Percentiles rank a stretch among this genome's conserved stretches.
Evolutionary conservation across 805 yeast genomes (phyloP).

Genomic region (Torulaspora quercuum): DNA sequence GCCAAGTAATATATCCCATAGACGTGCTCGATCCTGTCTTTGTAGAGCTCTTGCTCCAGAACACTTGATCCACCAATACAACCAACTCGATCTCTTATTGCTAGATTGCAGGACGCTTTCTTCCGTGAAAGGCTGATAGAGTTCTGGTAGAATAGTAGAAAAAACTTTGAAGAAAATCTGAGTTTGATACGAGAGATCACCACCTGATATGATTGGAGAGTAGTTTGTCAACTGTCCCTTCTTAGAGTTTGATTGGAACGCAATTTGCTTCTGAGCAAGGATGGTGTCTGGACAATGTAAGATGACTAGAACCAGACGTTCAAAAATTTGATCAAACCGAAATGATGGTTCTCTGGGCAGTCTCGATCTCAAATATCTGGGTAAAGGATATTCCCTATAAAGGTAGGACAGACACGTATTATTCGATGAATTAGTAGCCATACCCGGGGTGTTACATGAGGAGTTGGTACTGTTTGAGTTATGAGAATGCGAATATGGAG

Average conservation of each 20-base stretch:
- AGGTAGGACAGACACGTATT: conserved; percentile 19
- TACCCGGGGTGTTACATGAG: conserved; percentile 2
- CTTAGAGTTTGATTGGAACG: conserved; percentile 12
- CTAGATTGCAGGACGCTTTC: conserved; percentile 67
- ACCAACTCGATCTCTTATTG: conserved; percentile 70
- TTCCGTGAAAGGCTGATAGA: conserved; percentile 70
- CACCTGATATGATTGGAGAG: conserved; percentile 37
- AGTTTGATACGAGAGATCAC: conserved; percentile 33
- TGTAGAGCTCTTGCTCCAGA: conserved; percentile 85
- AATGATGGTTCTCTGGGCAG: conserved; percentile 35
- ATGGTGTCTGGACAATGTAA: conserved; percentile 63
- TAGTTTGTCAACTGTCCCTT: conserved; percentile 20
- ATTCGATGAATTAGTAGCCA: conserved; percentile 2
- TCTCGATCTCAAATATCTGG: conserved; percentile 20
- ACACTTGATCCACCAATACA: conserved; percentile 92
- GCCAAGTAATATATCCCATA: conserved; percentile 86
- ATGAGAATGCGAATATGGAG: conserved; percentile 8
- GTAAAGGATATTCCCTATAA: conserved; percentile 34
- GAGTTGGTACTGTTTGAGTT: conserved; percentile 6
- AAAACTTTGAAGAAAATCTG: conserved; percentile 52
- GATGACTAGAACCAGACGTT: conserved; percentile 69
- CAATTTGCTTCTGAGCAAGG: conserved; percentile 24
- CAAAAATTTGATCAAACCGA: conserved; percentile 67
- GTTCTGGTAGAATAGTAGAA: conserved; percentile 68
- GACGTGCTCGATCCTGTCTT: conserved; percentile 73